These are phyloP conservation scores for Acanthamoeba castellanii DNA, from an alignment of 208 protist species.

Conservation along the genomic window DNA sequence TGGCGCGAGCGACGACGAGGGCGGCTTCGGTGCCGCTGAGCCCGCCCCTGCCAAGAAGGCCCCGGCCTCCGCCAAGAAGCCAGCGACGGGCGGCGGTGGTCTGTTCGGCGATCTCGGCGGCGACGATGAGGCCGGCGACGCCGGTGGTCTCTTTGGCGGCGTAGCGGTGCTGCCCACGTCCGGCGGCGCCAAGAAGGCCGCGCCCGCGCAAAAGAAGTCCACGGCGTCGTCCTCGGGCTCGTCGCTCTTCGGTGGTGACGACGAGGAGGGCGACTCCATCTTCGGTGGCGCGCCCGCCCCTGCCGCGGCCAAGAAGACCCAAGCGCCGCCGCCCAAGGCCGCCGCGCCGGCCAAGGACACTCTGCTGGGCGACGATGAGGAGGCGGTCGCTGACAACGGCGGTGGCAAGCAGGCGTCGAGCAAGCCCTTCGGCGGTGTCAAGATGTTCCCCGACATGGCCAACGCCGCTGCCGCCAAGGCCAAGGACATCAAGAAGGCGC, in stretches of 20 bases:
- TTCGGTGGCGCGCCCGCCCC: background rate
- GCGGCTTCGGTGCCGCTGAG: background rate
- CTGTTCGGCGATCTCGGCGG: slow-evolving; percentile 32
- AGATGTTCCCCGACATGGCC: slow-evolving; percentile 13
- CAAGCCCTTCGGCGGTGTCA: background rate
- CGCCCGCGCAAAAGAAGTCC: background rate
- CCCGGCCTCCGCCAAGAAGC: background rate
- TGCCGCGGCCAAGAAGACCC: background rate
- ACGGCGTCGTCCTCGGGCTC: no score
- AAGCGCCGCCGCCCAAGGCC: no score
- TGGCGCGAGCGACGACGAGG: background rate
- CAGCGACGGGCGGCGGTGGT: background rate
- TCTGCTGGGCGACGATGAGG: background rate
- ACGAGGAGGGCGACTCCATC: background rate
- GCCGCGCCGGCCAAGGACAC: background rate
- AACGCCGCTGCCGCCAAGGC: background rate
- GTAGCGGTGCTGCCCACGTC: background rate
- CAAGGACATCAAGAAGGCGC: background rate
- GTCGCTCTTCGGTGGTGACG: background rate
- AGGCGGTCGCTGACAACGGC: background rate
- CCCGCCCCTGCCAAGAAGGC: background rate
- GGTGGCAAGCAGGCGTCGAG: background rate
- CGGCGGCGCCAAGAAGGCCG: background rate
- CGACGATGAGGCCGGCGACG: slow-evolving; percentile 2
- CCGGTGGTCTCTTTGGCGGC: slow-evolving; percentile 19